A percentile compares a stretch with the other conserved stretches of the same genome.
Conservation (phyloP, 23 red algal genomes). For the Pyropia yezoensis region DNA sequence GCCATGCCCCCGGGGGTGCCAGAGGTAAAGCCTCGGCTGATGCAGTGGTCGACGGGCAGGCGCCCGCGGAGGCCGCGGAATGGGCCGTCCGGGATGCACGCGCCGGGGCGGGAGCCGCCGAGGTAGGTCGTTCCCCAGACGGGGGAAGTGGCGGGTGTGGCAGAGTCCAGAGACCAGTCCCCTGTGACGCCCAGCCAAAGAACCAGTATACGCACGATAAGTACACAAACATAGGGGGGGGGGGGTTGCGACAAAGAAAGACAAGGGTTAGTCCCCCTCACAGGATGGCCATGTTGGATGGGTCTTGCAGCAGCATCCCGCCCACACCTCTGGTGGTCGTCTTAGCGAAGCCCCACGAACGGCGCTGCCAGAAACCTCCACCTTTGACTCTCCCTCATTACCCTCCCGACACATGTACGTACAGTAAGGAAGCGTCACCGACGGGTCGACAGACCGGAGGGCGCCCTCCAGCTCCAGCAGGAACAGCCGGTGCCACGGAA, state of each 20-base stretch:
- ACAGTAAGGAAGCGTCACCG: conserved; percentile 31
- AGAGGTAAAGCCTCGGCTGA: conserved; percentile 30
- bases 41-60: conserved; percentile 13
- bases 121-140: conserved; percentile 28
- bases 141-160: conserved; percentile 28
- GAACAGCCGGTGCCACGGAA: conserved; percentile 57
- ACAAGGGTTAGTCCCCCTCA: no score
- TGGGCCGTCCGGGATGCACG: conserved; percentile 17
- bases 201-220: no score
- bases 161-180: conserved; percentile 31
- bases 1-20: conserved; percentile 26
- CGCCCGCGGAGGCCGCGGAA: conserved; percentile 14
- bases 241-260: no score
- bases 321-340: no score
- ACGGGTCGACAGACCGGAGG: conserved; percentile 22
- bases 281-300: no score
- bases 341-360: no score
- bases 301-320: no score
- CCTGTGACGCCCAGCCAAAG: no score
- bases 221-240: no score
- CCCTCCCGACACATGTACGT: no score
- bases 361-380: no score
- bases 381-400: no score
- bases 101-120: conserved; percentile 29
- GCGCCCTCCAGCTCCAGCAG: conserved; percentile 43